These are phyloP conservation scores for Aaosphaeria pasadenensis DNA, from an alignment of 2,329 filamentous ascomycete species.

Conservation along the genomic window DNA sequence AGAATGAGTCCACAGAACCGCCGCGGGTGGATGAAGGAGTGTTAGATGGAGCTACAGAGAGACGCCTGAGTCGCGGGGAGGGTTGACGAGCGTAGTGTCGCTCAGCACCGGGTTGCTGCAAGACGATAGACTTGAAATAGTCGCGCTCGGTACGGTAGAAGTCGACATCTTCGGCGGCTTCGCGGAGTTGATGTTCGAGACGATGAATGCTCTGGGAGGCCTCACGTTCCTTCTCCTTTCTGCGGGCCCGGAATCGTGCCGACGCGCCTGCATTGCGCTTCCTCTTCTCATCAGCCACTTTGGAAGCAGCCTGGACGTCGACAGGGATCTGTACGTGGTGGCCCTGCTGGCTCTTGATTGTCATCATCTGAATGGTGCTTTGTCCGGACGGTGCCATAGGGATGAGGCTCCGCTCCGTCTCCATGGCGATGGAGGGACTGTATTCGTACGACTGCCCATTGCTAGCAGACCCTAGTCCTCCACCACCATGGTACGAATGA, in stretches of 20 bases:
- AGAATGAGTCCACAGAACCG: constrained; percentile 29
- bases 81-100: constrained; percentile 44
- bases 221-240: constrained; percentile 79
- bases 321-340: constrained; percentile 61
- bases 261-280: constrained; percentile 83
- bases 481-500: constrained; percentile 1
- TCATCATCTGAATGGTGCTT: constrained; percentile 53
- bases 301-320: constrained; percentile 78
- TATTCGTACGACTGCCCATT: constrained; percentile 17
- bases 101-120: constrained; percentile 54
- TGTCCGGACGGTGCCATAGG: constrained; percentile 46
- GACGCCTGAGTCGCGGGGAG: constrained; percentile 40
- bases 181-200: constrained; percentile 65
- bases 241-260: constrained; percentile 73
- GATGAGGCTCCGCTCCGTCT: constrained; percentile 39
- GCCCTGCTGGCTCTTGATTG: constrained; percentile 50
- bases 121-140: constrained; percentile 57
- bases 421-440: constrained; percentile 31
- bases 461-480: constrained; percentile 3
- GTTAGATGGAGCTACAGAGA: constrained; percentile 26
- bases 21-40: constrained; percentile 25
- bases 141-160: constrained; percentile 73
- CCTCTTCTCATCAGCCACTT: constrained; percentile 79
- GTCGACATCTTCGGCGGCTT: constrained; percentile 66
- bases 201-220: constrained; percentile 66